Base-by-base conservation (phyloP, 1,284 basidiomycete genomes). In the Pseudomicrostroma phylloplanum region DNA sequence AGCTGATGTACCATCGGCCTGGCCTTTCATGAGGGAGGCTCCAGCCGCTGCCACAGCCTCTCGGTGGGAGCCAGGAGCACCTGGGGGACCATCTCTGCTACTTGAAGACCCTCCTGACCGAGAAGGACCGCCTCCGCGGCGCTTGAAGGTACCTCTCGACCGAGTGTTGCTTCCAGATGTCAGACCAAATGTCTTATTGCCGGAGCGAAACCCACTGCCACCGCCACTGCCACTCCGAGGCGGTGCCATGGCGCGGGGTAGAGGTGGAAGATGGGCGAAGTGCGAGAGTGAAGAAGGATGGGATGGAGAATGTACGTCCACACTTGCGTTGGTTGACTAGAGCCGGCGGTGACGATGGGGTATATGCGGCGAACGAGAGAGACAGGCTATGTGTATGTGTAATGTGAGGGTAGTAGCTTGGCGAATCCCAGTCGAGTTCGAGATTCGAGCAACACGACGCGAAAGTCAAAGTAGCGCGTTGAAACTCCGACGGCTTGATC, bases 1-100 rank as follows among this genome's bases (percentile, higher is more conserved):
- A 51, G 72, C 63, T 23, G 70, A 66, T 12, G 72, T 71, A 40
- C 71, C 76, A 25, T 72, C 76, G 53, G 75, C 70, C 51, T 68
- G 55, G n/a, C 65, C 71, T 43, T 62, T 61, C n/a, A 40, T 55
- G 1, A 59, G 39, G 8, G 60, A 59, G 23, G 54, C 56, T 2
- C 25, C 36, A 17, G 60, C 60, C 9, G 48, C 40, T n/a, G 51
- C 49, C 8, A 63, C 61, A 11, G 48, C 61, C 42, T 63, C 48
- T 4, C 21, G 15, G 25, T 54, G n/a, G 8, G 19, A 19, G 51
- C 17, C 26, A 15, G 51, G 51, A 8, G 21, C 17, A 7, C 11
- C 53, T 23, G 41, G 21, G n/a, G 40, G 40, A 17, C n/a, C 43
- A 48, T 19, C 26, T 56, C n/a, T 25, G 15, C 49, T 26, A 30